Percentiles rank a stretch among this genome's conserved stretches.
phyloP scores from a whole-genome alignment of 305 asterid genomes.

The Solanum hybrid region DNA sequence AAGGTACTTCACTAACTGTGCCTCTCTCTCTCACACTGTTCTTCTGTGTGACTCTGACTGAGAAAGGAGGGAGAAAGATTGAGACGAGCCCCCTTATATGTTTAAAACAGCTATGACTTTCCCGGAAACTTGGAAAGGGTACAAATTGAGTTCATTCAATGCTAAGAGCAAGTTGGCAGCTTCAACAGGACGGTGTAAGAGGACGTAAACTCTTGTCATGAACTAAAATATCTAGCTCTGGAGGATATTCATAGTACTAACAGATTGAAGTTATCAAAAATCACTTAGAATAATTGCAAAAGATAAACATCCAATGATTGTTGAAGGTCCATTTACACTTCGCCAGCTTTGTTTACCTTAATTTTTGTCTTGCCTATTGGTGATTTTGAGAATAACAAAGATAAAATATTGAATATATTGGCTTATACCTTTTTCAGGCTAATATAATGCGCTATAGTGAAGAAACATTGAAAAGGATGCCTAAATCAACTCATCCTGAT shows the following conservation, averaged over 20 bases:
- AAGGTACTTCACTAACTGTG: slow-evolving; percentile 45
- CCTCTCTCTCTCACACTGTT: background rate
- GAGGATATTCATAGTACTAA: background rate
- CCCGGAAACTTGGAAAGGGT: background rate
- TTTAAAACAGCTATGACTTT: background rate
- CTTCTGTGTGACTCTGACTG: background rate
- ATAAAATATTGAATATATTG: background rate
- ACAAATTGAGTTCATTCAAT: background rate
- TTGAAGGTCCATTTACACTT: background rate
- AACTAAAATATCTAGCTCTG: background rate
- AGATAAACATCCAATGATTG: background rate
- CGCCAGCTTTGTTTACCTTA: background rate
- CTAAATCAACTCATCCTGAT: slow-evolving; percentile 29
- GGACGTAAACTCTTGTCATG: background rate
- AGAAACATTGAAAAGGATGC: slow-evolving; percentile 50
- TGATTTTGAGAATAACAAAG: background rate
- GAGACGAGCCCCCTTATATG: background rate
- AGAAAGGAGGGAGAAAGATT: background rate
- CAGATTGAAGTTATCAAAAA: background rate
- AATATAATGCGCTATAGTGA: slow-evolving; percentile 65
- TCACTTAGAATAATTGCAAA: background rate
- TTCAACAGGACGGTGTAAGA: background rate
- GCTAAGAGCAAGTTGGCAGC: background rate
- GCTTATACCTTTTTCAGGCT: slow-evolving; percentile 33
- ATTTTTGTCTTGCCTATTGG: background rate